Evolutionary conservation across 495 filamentous ascomycete genomes (phyloP).

Genomic region (Aspergillus taichungensis): DNA sequence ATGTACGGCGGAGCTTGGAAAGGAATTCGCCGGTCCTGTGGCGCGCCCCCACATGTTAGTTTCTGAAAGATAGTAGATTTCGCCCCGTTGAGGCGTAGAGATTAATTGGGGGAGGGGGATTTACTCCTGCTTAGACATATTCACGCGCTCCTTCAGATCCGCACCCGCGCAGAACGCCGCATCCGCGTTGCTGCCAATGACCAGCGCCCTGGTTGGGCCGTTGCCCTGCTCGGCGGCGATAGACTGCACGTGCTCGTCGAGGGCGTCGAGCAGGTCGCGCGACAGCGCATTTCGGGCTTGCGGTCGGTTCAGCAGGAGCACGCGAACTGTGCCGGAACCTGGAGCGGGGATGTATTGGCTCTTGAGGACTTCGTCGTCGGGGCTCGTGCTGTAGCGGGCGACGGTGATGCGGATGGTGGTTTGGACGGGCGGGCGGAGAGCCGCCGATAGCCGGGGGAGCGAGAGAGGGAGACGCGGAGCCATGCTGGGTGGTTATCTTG

Average conservation of each 20-base stretch:
- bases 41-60: too few relatives aligned
- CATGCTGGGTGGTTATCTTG: conserved; percentile 17
- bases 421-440: conserved; percentile 13
- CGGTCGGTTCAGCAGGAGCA: conserved; percentile 81
- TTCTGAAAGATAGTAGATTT: too few relatives aligned
- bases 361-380: conserved; percentile 50
- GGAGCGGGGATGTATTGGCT: conserved; percentile 67
- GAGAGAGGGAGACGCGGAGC: conserved; percentile 25
- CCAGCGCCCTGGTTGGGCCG: conserved; percentile 62
- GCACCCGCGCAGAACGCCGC: conserved; percentile 87
- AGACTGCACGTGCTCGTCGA: conserved; percentile 58
- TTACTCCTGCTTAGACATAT: conserved; percentile 62
- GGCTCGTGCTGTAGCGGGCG: conserved; percentile 28
- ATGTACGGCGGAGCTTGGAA: conserved; percentile 57
- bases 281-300: conserved; percentile 86
- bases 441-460: not conserved
- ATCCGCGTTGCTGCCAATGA: conserved; percentile 71
- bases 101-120: too few relatives aligned
- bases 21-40: conserved; percentile 70
- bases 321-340: conserved; percentile 71
- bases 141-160: conserved; percentile 79
- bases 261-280: conserved; percentile 56
- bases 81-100: too few relatives aligned
- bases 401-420: conserved; percentile 20
- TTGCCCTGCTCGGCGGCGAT: conserved; percentile 59